These are phyloP conservation scores for Gossypium bickii DNA, from an alignment of 345 rosid species.

Conservation along the genomic window DNA sequence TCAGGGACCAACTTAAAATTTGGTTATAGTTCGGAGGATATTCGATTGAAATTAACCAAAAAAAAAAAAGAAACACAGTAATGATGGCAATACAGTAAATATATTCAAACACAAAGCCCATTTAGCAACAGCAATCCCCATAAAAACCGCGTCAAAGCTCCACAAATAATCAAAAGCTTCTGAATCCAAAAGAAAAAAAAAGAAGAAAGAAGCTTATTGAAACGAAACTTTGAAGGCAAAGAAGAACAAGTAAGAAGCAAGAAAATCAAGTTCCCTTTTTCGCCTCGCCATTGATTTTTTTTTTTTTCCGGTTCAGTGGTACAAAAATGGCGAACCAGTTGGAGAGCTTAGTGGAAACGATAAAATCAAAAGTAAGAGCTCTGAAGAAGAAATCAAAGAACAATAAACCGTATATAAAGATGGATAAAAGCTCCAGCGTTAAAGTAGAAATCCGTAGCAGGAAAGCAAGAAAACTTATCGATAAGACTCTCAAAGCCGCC, in stretches of 20 bases:
- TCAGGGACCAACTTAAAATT: no score
- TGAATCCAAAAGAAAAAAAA: neutral
- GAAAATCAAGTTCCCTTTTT: neutral
- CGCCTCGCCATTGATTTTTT: neutral
- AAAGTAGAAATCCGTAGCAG: slow-evolving; percentile 82
- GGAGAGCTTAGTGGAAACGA: slow-evolving; percentile 70
- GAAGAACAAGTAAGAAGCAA: neutral
- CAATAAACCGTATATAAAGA: slow-evolving; percentile 64
- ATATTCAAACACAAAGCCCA: slow-evolving; percentile 20
- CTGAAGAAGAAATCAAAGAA: slow-evolving; percentile 43
- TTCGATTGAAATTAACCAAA: no score
- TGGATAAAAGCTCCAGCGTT: slow-evolving; percentile 94
- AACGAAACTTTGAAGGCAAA: neutral
- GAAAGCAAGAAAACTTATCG: slow-evolving; percentile 36
- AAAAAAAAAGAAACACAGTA: neutral
- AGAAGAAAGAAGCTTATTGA: neutral
- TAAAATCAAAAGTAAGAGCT: slow-evolving; percentile 76
- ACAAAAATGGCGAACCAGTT: slow-evolving; percentile 61
- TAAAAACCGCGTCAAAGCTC: neutral
- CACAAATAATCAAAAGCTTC: neutral
- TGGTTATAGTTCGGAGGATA: no score
- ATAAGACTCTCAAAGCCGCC: slow-evolving; percentile 71
- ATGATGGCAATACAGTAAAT: slow-evolving; percentile 28
- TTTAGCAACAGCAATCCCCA: neutral
- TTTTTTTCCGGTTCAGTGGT: neutral